phyloP scores from a whole-genome alignment of 106 monocot species.

The Allium fistulosum region DNA sequence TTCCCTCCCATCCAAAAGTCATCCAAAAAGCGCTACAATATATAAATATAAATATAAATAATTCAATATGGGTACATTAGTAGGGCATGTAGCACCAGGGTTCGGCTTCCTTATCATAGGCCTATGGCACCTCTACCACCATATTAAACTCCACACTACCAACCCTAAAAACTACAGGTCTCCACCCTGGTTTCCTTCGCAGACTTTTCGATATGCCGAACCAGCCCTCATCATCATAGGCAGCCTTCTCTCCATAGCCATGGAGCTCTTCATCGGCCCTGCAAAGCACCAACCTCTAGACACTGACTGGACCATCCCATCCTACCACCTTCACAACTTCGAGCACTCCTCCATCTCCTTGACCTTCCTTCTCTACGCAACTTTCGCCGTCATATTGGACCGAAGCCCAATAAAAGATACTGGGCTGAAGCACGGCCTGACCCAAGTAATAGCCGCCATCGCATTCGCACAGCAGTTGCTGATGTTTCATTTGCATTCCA shows the following conservation, averaged over 20 bases:
- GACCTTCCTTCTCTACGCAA: slow-evolving; percentile 54
- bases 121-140: slow-evolving; percentile 70
- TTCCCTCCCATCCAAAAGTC: not conserved
- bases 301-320: slow-evolving; percentile 67
- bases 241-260: slow-evolving; percentile 49
- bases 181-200: slow-evolving; percentile 58
- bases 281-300: slow-evolving; percentile 61
- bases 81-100: slow-evolving; percentile 76
- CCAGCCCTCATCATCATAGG: slow-evolving; percentile 44
- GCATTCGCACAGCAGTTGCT: slow-evolving; percentile 73
- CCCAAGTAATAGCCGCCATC: slow-evolving; percentile 31
- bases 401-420: not conserved
- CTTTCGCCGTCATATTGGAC: slow-evolving; percentile 40
- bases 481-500: slow-evolving; percentile 80
- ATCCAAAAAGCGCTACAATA: not conserved
- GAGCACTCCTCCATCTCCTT: slow-evolving; percentile 84
- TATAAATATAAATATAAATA: not conserved
- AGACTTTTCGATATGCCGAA: slow-evolving; percentile 29
- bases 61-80: slow-evolving; percentile 44
- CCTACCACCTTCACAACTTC: slow-evolving; percentile 89
- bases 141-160: slow-evolving; percentile 44
- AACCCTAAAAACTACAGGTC: slow-evolving; percentile 39
- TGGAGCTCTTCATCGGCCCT: slow-evolving; percentile 89
- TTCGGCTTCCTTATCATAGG: slow-evolving; percentile 72
- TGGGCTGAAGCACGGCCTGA: slow-evolving; percentile 14